Conservation (phyloP, 768 basidiomycete species). For the Butyriboletus loyo region DNA sequence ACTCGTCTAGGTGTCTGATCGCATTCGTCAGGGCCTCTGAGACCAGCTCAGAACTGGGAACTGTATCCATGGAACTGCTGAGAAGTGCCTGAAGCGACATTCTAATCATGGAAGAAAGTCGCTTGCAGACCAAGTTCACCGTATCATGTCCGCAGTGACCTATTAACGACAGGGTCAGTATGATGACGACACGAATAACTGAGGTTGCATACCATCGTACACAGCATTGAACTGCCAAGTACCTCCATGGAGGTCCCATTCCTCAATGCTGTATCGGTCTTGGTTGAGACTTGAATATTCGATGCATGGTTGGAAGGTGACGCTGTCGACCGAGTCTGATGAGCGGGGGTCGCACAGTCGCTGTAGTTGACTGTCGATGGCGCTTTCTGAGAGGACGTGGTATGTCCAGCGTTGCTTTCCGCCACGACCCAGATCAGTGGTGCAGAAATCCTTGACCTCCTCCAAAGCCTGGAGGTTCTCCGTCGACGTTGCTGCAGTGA, state of each 20-base stretch:
- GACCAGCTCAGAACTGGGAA: constrained; percentile 32
- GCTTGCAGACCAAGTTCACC: constrained; percentile 41
- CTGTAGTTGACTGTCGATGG: constrained; percentile 38
- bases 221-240: constrained; percentile 44
- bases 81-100: constrained; percentile 37
- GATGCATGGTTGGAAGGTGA: constrained; percentile 44
- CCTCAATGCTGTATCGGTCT: constrained; percentile 40
- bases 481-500: constrained; percentile 43
- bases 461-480: constrained; percentile 50
- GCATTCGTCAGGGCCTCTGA: constrained; percentile 39
- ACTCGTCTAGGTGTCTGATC: constrained; percentile 40
- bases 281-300: constrained; percentile 37
- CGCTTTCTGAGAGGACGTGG: constrained; percentile 42
- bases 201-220: constrained; percentile 38
- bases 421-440: constrained; percentile 52
- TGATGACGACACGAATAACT: constrained; percentile 21
- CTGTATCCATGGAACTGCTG: constrained; percentile 18
- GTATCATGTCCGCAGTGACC: constrained; percentile 50
- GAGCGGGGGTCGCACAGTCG: constrained; percentile 38
- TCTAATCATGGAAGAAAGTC: constrained; percentile 41
- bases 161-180: constrained; percentile 24
- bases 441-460: constrained; percentile 51
- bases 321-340: constrained; percentile 32
- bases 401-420: constrained; percentile 55
- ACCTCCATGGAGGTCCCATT: constrained; percentile 41